A percentile compares a stretch with the other conserved stretches of the same genome.
phyloP scores from a whole-genome alignment of 2,329 filamentous ascomycete species.

The Didymosphaeria variabile region DNA sequence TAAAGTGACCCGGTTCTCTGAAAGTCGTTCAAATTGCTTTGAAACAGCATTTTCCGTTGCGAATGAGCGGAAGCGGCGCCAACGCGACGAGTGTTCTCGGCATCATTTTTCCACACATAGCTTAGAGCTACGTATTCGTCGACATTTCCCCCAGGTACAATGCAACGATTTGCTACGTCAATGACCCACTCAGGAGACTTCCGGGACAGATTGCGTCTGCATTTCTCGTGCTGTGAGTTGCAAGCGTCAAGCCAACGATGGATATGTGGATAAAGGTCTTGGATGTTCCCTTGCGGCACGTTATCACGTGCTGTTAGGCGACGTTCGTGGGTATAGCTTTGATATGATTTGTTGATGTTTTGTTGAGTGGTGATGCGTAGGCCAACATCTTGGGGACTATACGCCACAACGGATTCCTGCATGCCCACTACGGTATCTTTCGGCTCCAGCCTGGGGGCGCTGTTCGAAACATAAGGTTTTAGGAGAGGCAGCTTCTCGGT shows the following conservation, averaged over 20 bases:
- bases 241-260: not conserved
- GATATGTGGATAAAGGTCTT: not conserved
- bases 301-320: too few species aligned
- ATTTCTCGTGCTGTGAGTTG: not conserved
- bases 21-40: not conserved
- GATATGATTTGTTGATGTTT: too few species aligned
- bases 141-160: slow-evolving; percentile 16
- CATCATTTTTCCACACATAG: slow-evolving; percentile 18
- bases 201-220: not conserved
- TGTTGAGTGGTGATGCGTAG: too few species aligned
- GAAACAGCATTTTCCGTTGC: not conserved
- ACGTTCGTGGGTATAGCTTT: too few species aligned
- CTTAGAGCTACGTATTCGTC: slow-evolving; percentile 19
- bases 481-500: too few species aligned
- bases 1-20: not conserved
- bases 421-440: too few species aligned
- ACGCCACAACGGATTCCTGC: too few species aligned
- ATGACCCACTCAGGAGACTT: not conserved
- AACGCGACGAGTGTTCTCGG: not conserved
- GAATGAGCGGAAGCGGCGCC: too few species aligned
- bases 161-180: not conserved
- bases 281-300: too few species aligned
- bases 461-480: too few species aligned
- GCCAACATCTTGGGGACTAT: too few species aligned
- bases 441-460: too few species aligned